phyloP scores from a whole-genome alignment of 768 basidiomycete species.

The Boletus bicolor region DNA sequence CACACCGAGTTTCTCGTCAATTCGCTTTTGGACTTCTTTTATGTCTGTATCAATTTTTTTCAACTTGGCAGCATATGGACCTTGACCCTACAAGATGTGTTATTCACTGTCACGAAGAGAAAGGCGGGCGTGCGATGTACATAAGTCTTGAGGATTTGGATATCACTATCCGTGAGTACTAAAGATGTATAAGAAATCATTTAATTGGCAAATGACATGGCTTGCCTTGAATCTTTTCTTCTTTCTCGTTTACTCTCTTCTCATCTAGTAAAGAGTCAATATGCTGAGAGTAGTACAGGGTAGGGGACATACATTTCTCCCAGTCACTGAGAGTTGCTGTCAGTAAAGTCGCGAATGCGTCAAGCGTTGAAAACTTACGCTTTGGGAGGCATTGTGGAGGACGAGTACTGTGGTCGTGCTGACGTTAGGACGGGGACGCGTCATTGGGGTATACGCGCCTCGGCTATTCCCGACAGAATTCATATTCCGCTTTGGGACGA shows the following conservation, averaged over 20 bases:
- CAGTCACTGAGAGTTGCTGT: conserved; percentile 67
- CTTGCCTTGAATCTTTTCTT: conserved; percentile 88
- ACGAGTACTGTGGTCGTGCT: conserved; percentile 21
- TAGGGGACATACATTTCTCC: conserved; percentile 82
- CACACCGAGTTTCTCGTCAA: conserved; percentile 97
- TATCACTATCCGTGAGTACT: conserved; percentile 98
- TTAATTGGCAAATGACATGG: conserved; percentile 9
- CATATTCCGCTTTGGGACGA: conserved; percentile 28
- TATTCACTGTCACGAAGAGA: not conserved
- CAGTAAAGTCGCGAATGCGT: not conserved
- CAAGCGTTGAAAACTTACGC: conserved; percentile 56
- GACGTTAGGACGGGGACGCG: conserved; percentile 32
- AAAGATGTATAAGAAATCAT: conserved; percentile 5
- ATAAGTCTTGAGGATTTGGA: conserved; percentile 98
- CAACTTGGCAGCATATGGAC: conserved; percentile 86
- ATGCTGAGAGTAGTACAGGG: conserved; percentile 1
- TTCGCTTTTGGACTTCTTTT: conserved; percentile 93
- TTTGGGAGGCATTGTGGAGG: conserved; percentile 83
- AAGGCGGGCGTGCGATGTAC: conserved; percentile 42
- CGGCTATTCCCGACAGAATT: conserved; percentile 27
- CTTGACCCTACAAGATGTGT: conserved; percentile 74
- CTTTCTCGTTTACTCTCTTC: conserved; percentile 83
- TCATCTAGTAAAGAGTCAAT: conserved; percentile 50
- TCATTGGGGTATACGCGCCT: conserved; percentile 31
- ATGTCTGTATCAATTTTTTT: conserved; percentile 91